phyloP scores from a whole-genome alignment of 2,329 filamentous ascomycete species.

The Gaeumannomyces tritici region DNA sequence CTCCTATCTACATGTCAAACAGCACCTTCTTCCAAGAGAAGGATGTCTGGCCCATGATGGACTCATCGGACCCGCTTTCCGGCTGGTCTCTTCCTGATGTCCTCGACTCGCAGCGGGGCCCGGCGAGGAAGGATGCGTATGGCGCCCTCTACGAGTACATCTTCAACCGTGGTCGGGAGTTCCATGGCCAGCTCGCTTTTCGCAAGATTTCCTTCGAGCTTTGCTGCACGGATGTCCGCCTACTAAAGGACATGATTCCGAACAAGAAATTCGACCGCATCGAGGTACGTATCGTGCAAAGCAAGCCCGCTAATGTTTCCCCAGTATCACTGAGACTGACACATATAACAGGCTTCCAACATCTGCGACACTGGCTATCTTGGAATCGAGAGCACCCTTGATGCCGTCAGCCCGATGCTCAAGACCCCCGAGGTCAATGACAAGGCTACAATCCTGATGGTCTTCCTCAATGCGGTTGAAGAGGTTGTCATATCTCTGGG shows the following conservation, averaged over 20 bases:
- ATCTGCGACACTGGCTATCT: not conserved
- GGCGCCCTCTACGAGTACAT: not conserved
- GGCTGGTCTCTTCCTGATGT: not conserved
- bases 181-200: not conserved
- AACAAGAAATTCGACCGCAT: constrained; percentile 1
- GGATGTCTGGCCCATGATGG: not conserved
- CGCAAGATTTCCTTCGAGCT: not conserved
- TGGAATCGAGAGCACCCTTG: not conserved
- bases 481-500: too few species aligned
- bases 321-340: not conserved
- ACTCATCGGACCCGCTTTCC: not conserved
- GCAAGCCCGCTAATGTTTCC: too few species aligned
- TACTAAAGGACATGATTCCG: not conserved
- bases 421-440: not conserved
- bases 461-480: not conserved
- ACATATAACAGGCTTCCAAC: not conserved
- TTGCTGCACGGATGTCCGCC: not conserved
- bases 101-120: not conserved
- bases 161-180: not conserved
- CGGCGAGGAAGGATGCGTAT: not conserved
- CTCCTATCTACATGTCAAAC: too few species aligned
- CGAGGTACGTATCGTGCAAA: not conserved
- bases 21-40: too few species aligned
- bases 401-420: not conserved
- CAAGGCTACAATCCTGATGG: not conserved